Evolutionary conservation across 805 yeast species (phyloP).

Genomic region (Cephaloascus albidus): DNA sequence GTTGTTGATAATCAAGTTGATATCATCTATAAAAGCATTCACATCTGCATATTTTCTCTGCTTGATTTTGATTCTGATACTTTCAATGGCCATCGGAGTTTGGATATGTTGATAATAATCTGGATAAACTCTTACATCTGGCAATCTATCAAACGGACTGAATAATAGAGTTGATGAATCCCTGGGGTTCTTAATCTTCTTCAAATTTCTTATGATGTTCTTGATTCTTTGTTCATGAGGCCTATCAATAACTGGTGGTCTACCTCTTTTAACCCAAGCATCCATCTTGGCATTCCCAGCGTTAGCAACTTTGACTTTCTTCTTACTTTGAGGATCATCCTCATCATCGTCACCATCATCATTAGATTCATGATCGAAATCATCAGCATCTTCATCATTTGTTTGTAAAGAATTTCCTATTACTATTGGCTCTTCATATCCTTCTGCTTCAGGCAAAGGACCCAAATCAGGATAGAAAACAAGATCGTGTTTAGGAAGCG

Average conservation of each 20-base stretch:
- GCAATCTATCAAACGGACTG: slow-evolving; percentile 71
- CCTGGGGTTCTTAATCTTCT: slow-evolving; percentile 52
- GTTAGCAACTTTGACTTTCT: background rate
- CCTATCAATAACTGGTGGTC: slow-evolving; percentile 86
- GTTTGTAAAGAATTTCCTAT: background rate
- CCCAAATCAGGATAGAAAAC: slow-evolving; percentile 60
- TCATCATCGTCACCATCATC: slow-evolving; percentile 6
- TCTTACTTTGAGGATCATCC: slow-evolving; percentile 8
- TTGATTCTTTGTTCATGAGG: slow-evolving; percentile 92
- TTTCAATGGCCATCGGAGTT: slow-evolving; percentile 61
- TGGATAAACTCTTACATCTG: slow-evolving; percentile 50
- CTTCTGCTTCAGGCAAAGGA: slow-evolving; percentile 48
- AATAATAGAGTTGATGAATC: slow-evolving; percentile 41
- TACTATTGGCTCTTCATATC: background rate
- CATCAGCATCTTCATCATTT: slow-evolving; percentile 1
- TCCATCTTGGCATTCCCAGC: slow-evolving; percentile 8
- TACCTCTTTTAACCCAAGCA: slow-evolving; percentile 64
- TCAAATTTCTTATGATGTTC: slow-evolving; percentile 71
- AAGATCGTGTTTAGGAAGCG: slow-evolving; percentile 20
- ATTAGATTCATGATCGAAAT: slow-evolving; percentile 7
- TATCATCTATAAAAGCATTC: slow-evolving; percentile 68
- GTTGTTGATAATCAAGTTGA: slow-evolving; percentile 65
- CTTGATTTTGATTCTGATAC: slow-evolving; percentile 74
- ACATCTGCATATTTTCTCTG: slow-evolving; percentile 74
- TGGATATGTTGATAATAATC: slow-evolving; percentile 44